Base-by-base conservation (phyloP, 306 rosid species). In the Cucumis hystrix region DNA sequence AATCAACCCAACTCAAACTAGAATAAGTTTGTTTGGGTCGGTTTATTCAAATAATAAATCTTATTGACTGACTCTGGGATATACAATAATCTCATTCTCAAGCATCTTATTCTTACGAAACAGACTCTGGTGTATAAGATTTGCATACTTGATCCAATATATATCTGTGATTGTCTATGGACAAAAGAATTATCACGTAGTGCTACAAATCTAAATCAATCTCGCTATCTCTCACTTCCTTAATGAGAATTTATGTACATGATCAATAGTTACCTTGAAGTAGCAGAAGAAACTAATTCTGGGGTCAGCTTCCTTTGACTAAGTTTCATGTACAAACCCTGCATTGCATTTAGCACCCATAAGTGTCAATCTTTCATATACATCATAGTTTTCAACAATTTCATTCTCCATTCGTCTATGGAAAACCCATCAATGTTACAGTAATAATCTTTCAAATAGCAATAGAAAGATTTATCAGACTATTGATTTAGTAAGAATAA, bases 271-370 rank as follows among this genome's bases (percentile, higher is more conserved):
- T 71, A 79, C 60, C 83, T 74, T 37, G 75, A 65, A 17, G 79
- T 35, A 33, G 85, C 83, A 18, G 85, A 52, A 13, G 85, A 71
- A 82, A 52, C 71, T 51, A 67, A 73, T 64, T 83, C 75, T 1
- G 81, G 76, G 80, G 83, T 83, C 78, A 79, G 79, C 85, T 78
- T 81, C 82, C 97, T 83, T 40, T 21, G 83, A 80, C 96, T 92
- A 77, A 95, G 82, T 82, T 88, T 95, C 99, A 95, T 92, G 88
- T 88, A 95, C 93, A 95, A 84, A 62, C 97, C 97, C 99, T 92
- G 97, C 88, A 90, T 79, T 89, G 97, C 87, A 90, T 80, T 77
- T 77, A 78, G 17, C 82, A 75, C 69, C 49, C 18, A 77, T 30
- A 18, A 77, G 76, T 5, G 30, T 70, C 60, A 33, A 33, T 35